Base-by-base conservation (phyloP, 129 eudicot genomes). In the Erigeron canadensis region DNA sequence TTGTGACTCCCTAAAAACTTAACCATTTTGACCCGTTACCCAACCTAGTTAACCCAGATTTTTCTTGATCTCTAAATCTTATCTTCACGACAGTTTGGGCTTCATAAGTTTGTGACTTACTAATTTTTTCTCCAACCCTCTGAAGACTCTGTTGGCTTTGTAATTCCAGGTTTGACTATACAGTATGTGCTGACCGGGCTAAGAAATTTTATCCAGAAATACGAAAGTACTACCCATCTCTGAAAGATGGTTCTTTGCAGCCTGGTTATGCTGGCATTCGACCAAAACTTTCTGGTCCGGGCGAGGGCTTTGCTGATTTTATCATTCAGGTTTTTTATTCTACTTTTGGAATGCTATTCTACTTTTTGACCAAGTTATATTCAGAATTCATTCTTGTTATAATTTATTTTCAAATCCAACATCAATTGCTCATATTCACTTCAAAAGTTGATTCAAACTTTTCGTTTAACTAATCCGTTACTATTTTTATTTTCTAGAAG, bases 201-300 rank as follows among this genome's bases (percentile, higher is more conserved):
- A 79, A 80, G 4, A 77, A 62, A 19, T 93, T 93, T 77, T 93
- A 89, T 65, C 86, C 95, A 3, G 91, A 79, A 78, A 87, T 93
- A 67, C 80, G 92, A 71, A 87, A 85, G 81, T 93, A 89, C 73
- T 89, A 85, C 79, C 98, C 96, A 55, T 51, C 37, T 75, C 77
- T 93, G 41, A 87, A 76, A 75, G 95, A 93, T 37, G 96, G 77
- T 59, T 79, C 87, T 17, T 79, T 93, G 79, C 91, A 89, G 81
- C 96, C 96, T 39, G 91, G 82, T 64, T 93, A 93, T 78, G 83
- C 95, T 54, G 98, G 98, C 51, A 89, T 89, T 74, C 82, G 98
- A 51, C 87, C 98, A 16, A 89, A 89, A 80, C 79, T 93, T 51
- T 80, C 90, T 45, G 96, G 98, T 74, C 88, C 96, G 16, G 76